Conservation (phyloP, 148 eudicot genomes). For the Fallopia convolvulus region DNA sequence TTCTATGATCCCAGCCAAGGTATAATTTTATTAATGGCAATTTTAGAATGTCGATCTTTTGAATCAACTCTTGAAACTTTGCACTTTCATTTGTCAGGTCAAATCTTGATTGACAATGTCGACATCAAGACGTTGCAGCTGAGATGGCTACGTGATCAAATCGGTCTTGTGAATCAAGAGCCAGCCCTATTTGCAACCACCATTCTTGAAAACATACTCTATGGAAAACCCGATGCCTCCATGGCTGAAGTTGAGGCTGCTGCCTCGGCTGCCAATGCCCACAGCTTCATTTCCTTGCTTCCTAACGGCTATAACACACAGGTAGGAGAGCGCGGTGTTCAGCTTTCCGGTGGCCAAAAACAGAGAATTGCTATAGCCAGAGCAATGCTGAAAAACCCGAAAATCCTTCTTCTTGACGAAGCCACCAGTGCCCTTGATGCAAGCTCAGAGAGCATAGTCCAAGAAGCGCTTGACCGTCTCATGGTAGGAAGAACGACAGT, state of each 20-base stretch:
- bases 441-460: constrained; percentile 92
- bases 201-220: constrained; percentile 86
- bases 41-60: background rate
- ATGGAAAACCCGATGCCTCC: constrained; percentile 88
- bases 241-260: constrained; percentile 92
- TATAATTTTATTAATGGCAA: background rate
- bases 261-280: constrained; percentile 92
- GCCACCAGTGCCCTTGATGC: constrained; percentile 99
- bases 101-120: constrained; percentile 75
- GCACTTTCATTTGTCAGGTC: constrained; percentile 34
- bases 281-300: constrained; percentile 86
- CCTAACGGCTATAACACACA: constrained; percentile 96
- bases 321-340: constrained; percentile 98
- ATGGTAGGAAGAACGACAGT: constrained; percentile 97
- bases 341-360: constrained; percentile 96
- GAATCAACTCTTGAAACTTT: background rate
- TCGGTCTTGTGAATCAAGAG: constrained; percentile 97
- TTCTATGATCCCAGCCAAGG: constrained; percentile 96
- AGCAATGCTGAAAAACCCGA: constrained; percentile 96
- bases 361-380: constrained; percentile 98
- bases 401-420: constrained; percentile 92
- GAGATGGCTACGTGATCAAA: constrained; percentile 83
- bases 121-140: constrained; percentile 80
- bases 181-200: constrained; percentile 98
- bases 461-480: constrained; percentile 95